Conservation (phyloP, 2,329 filamentous ascomycete genomes). For the Aspergillus sp. region DNA sequence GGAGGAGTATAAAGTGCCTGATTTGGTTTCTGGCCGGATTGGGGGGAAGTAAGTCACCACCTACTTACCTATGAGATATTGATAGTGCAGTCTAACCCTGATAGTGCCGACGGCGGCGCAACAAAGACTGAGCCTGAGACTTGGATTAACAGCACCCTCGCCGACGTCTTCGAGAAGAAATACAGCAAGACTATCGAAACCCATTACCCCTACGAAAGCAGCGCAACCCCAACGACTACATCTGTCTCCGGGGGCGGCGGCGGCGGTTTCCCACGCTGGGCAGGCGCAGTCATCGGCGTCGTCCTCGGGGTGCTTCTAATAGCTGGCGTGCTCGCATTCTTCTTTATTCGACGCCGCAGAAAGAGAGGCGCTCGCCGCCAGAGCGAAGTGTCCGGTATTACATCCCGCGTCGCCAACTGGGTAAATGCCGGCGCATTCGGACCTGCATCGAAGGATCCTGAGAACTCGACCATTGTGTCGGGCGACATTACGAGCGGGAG, state of each 20-base stretch:
- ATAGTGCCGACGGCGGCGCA: constrained; percentile 9
- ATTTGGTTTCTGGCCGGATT: constrained; percentile 7
- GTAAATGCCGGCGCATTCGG: constrained; percentile 1
- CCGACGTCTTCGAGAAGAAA: constrained; percentile 1
- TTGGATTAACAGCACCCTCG: constrained; percentile 10
- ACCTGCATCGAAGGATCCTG: neutral
- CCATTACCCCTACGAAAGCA: constrained; percentile 29
- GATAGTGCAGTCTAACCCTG: neutral
- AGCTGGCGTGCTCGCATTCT: constrained; percentile 13
- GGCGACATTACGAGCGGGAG: neutral
- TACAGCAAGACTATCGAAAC: constrained; percentile 12
- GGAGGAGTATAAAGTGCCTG: constrained; percentile 12
- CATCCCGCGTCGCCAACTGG: constrained; percentile 11
- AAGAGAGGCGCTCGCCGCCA: neutral
- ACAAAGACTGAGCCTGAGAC: constrained; percentile 2
- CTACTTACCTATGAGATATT: neutral
- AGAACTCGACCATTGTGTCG: constrained; percentile 3
- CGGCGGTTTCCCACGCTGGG: constrained; percentile 52
- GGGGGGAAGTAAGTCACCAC: constrained; percentile 2
- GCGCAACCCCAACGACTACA: constrained; percentile 11
- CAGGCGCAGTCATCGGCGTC: constrained; percentile 53
- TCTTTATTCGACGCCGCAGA: constrained; percentile 19
- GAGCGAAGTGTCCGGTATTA: neutral
- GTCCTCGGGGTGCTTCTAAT: constrained; percentile 22
- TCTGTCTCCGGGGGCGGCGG: neutral